Evolutionary conservation across 2,329 filamentous ascomycete species (phyloP).

Genomic region (Penicillium sp.): DNA sequence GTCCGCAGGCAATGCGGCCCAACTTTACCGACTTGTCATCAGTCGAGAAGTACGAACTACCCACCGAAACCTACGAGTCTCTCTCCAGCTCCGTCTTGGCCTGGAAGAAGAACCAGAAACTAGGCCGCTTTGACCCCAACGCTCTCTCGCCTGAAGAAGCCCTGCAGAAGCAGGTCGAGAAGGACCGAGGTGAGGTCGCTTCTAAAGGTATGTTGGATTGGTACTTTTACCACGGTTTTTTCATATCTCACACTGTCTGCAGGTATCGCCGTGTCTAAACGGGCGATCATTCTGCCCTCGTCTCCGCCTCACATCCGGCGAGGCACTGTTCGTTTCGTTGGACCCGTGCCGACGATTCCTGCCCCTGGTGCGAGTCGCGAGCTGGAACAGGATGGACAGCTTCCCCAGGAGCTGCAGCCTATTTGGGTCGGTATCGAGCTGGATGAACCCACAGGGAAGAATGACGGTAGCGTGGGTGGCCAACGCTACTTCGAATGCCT

Average conservation of each 20-base stretch:
- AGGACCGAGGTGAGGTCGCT: slow-evolving; percentile 57
- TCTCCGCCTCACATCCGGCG: slow-evolving; percentile 42
- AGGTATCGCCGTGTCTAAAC: slow-evolving; percentile 42
- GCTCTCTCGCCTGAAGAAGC: slow-evolving; percentile 70
- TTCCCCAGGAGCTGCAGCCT: slow-evolving; percentile 25
- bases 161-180: slow-evolving; percentile 63
- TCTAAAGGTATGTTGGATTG: slow-evolving; percentile 53
- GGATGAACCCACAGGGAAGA: slow-evolving; percentile 63
- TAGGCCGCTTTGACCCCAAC: slow-evolving; percentile 91
- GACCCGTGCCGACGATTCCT: slow-evolving; percentile 39
- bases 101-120: slow-evolving; percentile 91
- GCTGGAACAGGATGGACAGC: slow-evolving; percentile 15
- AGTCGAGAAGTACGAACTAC: slow-evolving; percentile 87
- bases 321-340: slow-evolving; percentile 42
- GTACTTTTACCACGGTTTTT: no score
- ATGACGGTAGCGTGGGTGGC: slow-evolving; percentile 53
- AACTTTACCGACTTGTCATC: slow-evolving; percentile 77
- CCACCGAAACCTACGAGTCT: slow-evolving; percentile 77
- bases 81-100: slow-evolving; percentile 84
- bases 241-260: neutral
- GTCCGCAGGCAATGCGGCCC: slow-evolving; percentile 67
- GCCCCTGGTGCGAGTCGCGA: slow-evolving; percentile 29
- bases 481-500: slow-evolving; percentile 54
- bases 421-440: slow-evolving; percentile 58
- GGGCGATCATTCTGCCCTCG: slow-evolving; percentile 46